A percentile compares a stretch with the other conserved stretches of the same genome.
phyloP scores from a whole-genome alignment of 2,329 filamentous ascomycete species.

The Alternaria postmessia region DNA sequence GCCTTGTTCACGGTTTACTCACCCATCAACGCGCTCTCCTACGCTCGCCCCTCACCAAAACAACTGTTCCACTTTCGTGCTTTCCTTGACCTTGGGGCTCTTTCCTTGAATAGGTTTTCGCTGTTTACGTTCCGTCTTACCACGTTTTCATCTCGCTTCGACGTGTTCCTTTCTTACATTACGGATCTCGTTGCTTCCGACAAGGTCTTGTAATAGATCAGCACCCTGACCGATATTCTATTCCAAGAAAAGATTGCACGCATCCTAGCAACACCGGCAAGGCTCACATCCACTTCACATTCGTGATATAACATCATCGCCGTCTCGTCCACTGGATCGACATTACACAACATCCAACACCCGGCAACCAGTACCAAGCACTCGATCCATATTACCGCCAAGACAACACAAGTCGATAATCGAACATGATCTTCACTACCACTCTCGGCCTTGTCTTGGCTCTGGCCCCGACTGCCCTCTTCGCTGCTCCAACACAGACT shows the following conservation, averaged over 20 bases:
- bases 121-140: background rate
- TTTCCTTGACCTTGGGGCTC: background rate
- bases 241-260: conserved; percentile 14
- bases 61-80: background rate
- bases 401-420: background rate
- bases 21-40: background rate
- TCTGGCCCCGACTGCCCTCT: conserved; percentile 42
- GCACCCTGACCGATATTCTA: conserved; percentile 4
- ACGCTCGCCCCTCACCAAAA: background rate
- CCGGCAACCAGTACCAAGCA: background rate
- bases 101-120: background rate
- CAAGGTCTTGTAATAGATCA: conserved; percentile 2
- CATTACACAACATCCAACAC: conserved; percentile 17
- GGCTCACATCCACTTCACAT: conserved; percentile 4
- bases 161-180: background rate
- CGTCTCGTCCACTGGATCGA: conserved; percentile 2
- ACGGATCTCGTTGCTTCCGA: background rate
- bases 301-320: conserved; percentile 8
- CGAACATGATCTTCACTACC: conserved; percentile 47
- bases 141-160: background rate
- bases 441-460: conserved; percentile 44
- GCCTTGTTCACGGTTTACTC: conserved; percentile 4
- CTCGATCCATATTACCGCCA: background rate
- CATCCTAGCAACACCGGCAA: background rate
- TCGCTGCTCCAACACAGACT: conserved; percentile 44